Percentiles rank a stretch among this genome's conserved stretches.
Evolutionary conservation across 2,329 filamentous ascomycete genomes (phyloP).

Genomic region (Stachybotrys elegans): DNA sequence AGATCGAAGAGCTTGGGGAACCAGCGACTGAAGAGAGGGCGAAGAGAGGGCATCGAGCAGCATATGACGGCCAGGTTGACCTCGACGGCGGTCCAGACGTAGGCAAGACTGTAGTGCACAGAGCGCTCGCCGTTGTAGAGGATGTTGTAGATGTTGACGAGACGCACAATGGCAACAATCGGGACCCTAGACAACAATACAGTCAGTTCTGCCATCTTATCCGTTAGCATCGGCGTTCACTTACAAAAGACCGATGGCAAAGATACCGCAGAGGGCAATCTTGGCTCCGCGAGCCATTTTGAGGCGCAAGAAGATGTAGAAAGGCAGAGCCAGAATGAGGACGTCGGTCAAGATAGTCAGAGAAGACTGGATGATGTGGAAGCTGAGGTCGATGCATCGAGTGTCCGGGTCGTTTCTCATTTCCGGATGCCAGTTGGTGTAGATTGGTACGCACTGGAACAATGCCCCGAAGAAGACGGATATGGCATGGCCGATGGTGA

Average conservation of each 20-base stretch:
- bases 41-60: slow-evolving; percentile 27
- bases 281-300: slow-evolving; percentile 32
- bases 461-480: slow-evolving; percentile 30
- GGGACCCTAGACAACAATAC: slow-evolving; percentile 20
- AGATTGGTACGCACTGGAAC: slow-evolving; percentile 34
- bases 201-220: background rate
- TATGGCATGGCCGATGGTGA: slow-evolving; percentile 26
- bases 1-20: slow-evolving; percentile 22
- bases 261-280: slow-evolving; percentile 32
- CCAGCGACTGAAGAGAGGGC: slow-evolving; percentile 26
- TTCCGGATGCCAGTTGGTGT: slow-evolving; percentile 23
- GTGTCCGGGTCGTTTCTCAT: slow-evolving; percentile 15
- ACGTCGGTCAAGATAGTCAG: slow-evolving; percentile 37
- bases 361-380: slow-evolving; percentile 27
- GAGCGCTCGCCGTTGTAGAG: slow-evolving; percentile 17
- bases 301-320: slow-evolving; percentile 33
- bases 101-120: slow-evolving; percentile 20
- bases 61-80: slow-evolving; percentile 30
- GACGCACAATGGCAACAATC: slow-evolving; percentile 23
- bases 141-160: slow-evolving; percentile 21
- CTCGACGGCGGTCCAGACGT: slow-evolving; percentile 29
- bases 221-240: slow-evolving; percentile 6
- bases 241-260: slow-evolving; percentile 30
- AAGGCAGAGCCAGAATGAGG: slow-evolving; percentile 31
- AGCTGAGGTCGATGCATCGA: slow-evolving; percentile 26